A percentile compares a stretch with the other conserved stretches of the same genome.
Conservation (phyloP, 257 asterid genomes). For the Catharanthus roseus region DNA sequence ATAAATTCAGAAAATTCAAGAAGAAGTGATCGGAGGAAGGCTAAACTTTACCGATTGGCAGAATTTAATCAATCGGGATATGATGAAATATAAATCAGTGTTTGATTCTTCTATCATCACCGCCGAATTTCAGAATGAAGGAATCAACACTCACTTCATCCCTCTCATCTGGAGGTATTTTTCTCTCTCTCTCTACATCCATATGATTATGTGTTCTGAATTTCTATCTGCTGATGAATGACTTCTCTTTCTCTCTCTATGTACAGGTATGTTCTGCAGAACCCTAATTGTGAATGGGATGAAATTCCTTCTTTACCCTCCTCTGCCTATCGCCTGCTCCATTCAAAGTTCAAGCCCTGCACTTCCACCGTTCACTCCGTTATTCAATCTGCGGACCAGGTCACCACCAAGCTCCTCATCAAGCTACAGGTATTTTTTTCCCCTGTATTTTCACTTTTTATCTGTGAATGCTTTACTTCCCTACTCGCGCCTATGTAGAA, state of each 20-base stretch:
- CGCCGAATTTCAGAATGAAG: constrained; percentile 64
- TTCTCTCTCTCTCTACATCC: not conserved
- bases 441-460: not conserved
- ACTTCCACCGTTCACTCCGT: constrained; percentile 70
- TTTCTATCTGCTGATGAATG: not conserved
- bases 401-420: constrained; percentile 93
- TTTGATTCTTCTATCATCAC: constrained; percentile 62
- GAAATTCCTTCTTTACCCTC: constrained; percentile 84
- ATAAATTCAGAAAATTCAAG: not conserved
- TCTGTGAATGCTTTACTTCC: not conserved
- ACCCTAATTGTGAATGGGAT: constrained; percentile 72
- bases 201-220: not conserved
- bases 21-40: not conserved
- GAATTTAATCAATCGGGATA: not conserved
- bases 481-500: not conserved
- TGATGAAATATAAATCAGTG: constrained; percentile 62
- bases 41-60: not conserved
- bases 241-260: not conserved
- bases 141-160: constrained; percentile 60
- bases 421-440: constrained; percentile 51
- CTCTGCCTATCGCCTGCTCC: constrained; percentile 62
- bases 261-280: constrained; percentile 42
- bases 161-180: constrained; percentile 81
- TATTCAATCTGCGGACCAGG: constrained; percentile 59
- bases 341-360: constrained; percentile 59